Base-by-base conservation (phyloP, 352 stramenopile genomes). In the Phytophthora sansomeana region DNA sequence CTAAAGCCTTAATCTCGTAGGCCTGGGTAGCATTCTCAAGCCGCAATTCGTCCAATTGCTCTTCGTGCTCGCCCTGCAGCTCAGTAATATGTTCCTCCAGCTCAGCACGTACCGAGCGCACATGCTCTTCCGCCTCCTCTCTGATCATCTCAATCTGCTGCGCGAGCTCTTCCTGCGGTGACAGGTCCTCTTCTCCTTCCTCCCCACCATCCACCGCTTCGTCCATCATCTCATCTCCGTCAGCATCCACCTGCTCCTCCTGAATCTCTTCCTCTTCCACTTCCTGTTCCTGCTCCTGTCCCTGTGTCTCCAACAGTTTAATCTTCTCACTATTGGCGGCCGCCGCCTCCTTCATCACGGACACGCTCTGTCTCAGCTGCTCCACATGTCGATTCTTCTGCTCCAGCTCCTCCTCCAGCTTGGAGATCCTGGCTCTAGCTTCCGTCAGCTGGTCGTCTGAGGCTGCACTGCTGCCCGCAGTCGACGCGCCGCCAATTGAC, bases 371-470 rank as follows among this genome's bases (percentile, higher is more conserved):
- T 48, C 85, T 85, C 36, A 91, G 52, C 62, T 92, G 84, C 57
- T 91, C 80, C 4, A 91, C 77, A 26, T 85, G 72, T 13, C 80
- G 67, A 48, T 87, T 87, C 54, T 87, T 86, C 60, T 93, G 78
- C 36, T 93, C 82, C 49, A 93, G 59, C 39, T 90, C 81, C 44
- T 87, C 75, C 58, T 93, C 82, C 29, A 93, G 68, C 54, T 81
- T 88, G 5, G 72, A 63, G 41, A 91, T 89, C 24, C 55, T 70
- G 5, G 75, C 63, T 50, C 75, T 76, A 1, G 82, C 81, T 26
- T 91, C 77, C 1, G 71, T 58, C 21, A 91, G 66, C 39, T 90
- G 72, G 10, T 91, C 79, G 17, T 87, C 77, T 6, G 62, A 41
- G 3, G 56, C 51, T 3, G 28, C 17, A 60, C 16, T 58, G 43